These are phyloP conservation scores for Candida maesae DNA, from an alignment of 805 yeast genomes.

Conservation along the genomic window DNA sequence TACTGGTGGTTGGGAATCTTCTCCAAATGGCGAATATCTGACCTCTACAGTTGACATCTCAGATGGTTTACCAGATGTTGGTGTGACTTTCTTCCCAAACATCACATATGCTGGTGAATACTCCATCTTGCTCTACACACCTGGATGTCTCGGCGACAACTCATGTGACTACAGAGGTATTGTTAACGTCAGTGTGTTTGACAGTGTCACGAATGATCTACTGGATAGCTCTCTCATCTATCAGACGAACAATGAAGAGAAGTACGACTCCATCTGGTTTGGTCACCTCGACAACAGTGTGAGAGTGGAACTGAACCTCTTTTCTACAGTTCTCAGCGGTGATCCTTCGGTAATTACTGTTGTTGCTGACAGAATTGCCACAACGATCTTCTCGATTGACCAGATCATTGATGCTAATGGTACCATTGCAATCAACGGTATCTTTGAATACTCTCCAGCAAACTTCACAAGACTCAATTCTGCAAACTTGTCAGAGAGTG, in stretches of 20 bases:
- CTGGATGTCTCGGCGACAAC: constrained; percentile 72
- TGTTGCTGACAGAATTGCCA: constrained; percentile 68
- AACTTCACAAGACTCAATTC: constrained; percentile 50
- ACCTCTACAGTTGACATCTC: constrained; percentile 31
- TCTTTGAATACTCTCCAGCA: constrained; percentile 74
- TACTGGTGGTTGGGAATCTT: constrained; percentile 29
- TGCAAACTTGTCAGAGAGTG: constrained; percentile 23
- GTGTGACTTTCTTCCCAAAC: constrained; percentile 60
- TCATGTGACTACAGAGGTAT: constrained; percentile 71
- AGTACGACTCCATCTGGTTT: constrained; percentile 71
- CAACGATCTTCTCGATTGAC: constrained; percentile 47
- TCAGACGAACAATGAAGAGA: constrained; percentile 76
- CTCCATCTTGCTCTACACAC: constrained; percentile 71
- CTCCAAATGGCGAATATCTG: constrained; percentile 33
- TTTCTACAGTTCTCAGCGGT: constrained; percentile 28
- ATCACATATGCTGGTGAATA: constrained; percentile 73
- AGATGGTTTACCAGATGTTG: constrained; percentile 30
- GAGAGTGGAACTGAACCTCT: constrained; percentile 39
- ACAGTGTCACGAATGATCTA: constrained; percentile 35
- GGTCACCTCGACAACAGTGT: constrained; percentile 61
- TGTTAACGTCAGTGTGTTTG: constrained; percentile 67
- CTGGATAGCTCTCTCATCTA: constrained; percentile 48
- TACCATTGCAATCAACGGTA: constrained; percentile 56
- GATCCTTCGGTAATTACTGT: constrained; percentile 37
- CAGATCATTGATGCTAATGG: constrained; percentile 31